Percentiles rank a stretch among this genome's conserved stretches.
phyloP scores from a whole-genome alignment of 352 stramenopile genomes.

The Phytophthora idaei region DNA sequence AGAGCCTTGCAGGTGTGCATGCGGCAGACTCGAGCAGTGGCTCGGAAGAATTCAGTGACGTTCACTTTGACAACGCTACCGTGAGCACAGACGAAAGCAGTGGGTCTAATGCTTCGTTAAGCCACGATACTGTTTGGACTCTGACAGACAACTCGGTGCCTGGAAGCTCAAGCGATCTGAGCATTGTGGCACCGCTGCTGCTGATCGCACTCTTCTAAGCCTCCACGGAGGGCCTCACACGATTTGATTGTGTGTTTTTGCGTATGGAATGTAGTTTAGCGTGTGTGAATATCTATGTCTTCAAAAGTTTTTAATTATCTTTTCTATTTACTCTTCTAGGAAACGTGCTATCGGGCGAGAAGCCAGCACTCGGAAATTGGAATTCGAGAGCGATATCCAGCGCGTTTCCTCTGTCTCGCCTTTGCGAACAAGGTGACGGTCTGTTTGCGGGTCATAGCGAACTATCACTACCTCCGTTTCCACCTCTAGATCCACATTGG shows the following conservation, averaged over 20 bases:
- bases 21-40: not conserved
- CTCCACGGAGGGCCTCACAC: too few species aligned
- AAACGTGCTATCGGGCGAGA: constrained; percentile 41
- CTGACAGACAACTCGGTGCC: not conserved
- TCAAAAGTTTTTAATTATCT: too few species aligned
- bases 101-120: not conserved
- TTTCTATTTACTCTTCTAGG: constrained; percentile 16
- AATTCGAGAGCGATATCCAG: constrained; percentile 62
- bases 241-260: too few species aligned
- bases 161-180: not conserved
- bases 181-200: not conserved
- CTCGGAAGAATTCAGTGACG: not conserved
- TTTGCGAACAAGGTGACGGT: constrained; percentile 54
- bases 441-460: constrained; percentile 42
- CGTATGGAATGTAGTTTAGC: too few species aligned
- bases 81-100: not conserved
- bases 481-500: constrained; percentile 46
- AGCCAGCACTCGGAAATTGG: constrained; percentile 46
- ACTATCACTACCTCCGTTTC: constrained; percentile 64
- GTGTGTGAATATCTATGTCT: too few species aligned
- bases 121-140: not conserved
- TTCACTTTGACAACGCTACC: not conserved
- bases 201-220: not conserved
- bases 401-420: constrained; percentile 44
- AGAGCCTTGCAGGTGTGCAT: not conserved